Conservation (phyloP, 495 filamentous ascomycete genomes). For the Cudoniella acicularis region DNA sequence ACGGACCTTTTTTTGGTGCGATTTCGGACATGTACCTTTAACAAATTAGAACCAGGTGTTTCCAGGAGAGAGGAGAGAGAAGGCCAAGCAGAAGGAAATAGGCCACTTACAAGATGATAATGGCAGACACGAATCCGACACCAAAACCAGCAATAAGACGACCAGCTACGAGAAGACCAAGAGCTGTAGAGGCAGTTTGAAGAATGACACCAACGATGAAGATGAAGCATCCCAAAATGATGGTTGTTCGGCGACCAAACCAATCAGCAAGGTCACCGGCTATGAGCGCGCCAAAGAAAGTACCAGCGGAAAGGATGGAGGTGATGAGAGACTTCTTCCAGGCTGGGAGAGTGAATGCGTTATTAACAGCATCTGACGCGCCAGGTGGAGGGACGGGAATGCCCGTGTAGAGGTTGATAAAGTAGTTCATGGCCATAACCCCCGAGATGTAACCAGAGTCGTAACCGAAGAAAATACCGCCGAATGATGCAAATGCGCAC, state of each 20-base stretch:
- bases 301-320: conserved; percentile 84
- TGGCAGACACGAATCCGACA: conserved; percentile 75
- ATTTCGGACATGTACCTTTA: conserved; percentile 74
- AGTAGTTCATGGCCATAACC: conserved; percentile 60
- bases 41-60: no score
- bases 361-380: conserved; percentile 6
- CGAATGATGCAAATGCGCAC: conserved; percentile 79
- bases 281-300: conserved; percentile 75
- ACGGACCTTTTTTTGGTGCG: conserved; percentile 60
- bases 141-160: conserved; percentile 79
- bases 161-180: conserved; percentile 72
- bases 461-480: conserved; percentile 82
- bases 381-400: conserved; percentile 16
- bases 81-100: no score
- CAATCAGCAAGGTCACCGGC: conserved; percentile 69
- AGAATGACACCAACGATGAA: conserved; percentile 80
- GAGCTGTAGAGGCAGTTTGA: conserved; percentile 62
- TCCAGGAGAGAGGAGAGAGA: no score
- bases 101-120: conserved; percentile 45
- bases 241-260: conserved; percentile 67
- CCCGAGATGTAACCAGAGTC: conserved; percentile 30
- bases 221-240: conserved; percentile 61
- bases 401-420: conserved; percentile 56
- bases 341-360: conserved; percentile 44
- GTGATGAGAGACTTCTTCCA: conserved; percentile 69